These are phyloP conservation scores for Neonectria hederae DNA, from an alignment of 2,329 filamentous ascomycete species.

Conservation along the genomic window DNA sequence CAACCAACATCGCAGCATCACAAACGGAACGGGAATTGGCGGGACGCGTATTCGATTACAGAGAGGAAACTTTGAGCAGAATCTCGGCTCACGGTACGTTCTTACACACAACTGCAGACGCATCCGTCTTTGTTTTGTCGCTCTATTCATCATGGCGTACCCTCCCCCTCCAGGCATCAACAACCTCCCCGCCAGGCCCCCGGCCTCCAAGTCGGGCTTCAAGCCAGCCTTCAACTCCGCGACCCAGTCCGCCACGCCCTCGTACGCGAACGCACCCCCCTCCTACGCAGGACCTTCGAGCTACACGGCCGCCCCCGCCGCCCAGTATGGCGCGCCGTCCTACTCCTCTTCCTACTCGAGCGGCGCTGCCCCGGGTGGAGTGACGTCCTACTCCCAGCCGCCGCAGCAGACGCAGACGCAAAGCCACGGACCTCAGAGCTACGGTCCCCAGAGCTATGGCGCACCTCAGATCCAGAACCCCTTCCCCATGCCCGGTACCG, in stretches of 20 bases:
- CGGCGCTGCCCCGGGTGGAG: conserved; percentile 32
- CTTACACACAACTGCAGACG: conserved; percentile 38
- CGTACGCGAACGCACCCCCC: conserved; percentile 47
- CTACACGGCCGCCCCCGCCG: conserved; percentile 48
- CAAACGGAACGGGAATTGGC: conserved; percentile 5
- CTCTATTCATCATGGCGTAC: conserved; percentile 82
- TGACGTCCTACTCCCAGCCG: conserved; percentile 42
- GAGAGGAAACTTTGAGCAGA: conserved; percentile 48
- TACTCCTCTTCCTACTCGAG: conserved; percentile 51
- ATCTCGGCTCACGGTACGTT: conserved; percentile 63
- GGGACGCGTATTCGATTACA: background rate
- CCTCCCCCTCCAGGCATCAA: conserved; percentile 80
- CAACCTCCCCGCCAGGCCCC: conserved; percentile 79
- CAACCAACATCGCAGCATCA: conserved; percentile 3
- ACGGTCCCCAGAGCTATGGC: conserved; percentile 51
- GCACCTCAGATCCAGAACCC: conserved; percentile 81
- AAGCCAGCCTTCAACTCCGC: conserved; percentile 61
- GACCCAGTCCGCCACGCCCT: conserved; percentile 48
- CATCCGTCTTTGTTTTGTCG: conserved; percentile 33
- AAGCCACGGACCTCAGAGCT: conserved; percentile 37
- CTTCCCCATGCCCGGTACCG: conserved; percentile 71
- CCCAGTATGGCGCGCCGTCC: conserved; percentile 57
- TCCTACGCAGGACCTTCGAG: conserved; percentile 44
- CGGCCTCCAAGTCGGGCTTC: conserved; percentile 62
- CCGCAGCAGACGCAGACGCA: conserved; percentile 34